Percentiles rank a stretch among this genome's conserved stretches.
phyloP scores from a whole-genome alignment of 257 asterid species.

The Hygrophila difformis region DNA sequence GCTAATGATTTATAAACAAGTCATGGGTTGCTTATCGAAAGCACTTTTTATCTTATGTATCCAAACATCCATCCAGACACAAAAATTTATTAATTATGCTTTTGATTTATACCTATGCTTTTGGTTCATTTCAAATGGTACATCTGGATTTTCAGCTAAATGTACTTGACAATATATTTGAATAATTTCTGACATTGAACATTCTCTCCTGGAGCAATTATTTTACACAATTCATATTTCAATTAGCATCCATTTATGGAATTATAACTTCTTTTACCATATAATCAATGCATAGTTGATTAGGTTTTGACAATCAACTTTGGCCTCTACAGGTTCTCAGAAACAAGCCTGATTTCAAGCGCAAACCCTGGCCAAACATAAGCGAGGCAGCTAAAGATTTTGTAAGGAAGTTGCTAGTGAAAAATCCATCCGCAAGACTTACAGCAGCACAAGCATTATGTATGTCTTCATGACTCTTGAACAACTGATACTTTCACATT shows the following conservation, averaged over 20 bases:
- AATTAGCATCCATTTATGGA: too few relatives aligned
- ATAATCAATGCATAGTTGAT: slow-evolving; percentile 3
- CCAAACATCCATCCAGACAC: too few relatives aligned
- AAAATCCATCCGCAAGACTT: slow-evolving; percentile 94
- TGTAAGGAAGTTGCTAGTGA: slow-evolving; percentile 79
- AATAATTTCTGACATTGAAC: too few relatives aligned
- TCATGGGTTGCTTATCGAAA: too few relatives aligned
- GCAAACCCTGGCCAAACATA: slow-evolving; percentile 95
- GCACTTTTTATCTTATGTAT: too few relatives aligned
- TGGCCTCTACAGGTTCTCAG: slow-evolving; percentile 51
- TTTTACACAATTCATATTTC: not conserved
- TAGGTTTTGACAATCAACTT: slow-evolving; percentile 16
- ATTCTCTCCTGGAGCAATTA: too few relatives aligned
- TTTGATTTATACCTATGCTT: too few relatives aligned
- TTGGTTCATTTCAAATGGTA: not conserved
- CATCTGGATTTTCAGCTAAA: not conserved
- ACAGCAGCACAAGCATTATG: slow-evolving; percentile 98
- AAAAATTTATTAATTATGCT: too few relatives aligned
- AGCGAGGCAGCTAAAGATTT: slow-evolving; percentile 92
- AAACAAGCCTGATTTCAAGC: slow-evolving; percentile 93
- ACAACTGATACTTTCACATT: slow-evolving; percentile 1
- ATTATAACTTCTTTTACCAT: not conserved
- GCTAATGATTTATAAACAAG: too few relatives aligned
- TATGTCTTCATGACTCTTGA: slow-evolving; percentile 31
- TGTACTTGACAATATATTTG: too few relatives aligned